Percentiles rank a stretch among this genome's conserved stretches.
Evolutionary conservation across 768 basidiomycete species (phyloP).

Genomic region (Coprinopsis strossmayeri): DNA sequence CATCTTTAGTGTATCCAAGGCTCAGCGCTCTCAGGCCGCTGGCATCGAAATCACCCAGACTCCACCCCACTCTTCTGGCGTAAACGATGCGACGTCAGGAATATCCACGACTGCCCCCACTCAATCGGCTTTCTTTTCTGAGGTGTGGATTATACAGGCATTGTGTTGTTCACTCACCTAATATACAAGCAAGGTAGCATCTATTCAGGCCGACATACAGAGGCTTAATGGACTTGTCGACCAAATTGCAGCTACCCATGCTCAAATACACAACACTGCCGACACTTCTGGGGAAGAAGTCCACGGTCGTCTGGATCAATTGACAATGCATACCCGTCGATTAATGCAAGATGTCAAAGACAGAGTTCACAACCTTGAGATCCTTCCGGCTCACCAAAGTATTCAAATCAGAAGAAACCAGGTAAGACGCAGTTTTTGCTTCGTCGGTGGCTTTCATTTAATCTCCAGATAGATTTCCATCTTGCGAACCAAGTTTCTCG

Average conservation of each 20-base stretch:
- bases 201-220: slow-evolving; percentile 35
- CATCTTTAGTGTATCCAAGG: not conserved
- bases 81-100: too few species aligned
- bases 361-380: slow-evolving; percentile 51
- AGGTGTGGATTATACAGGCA: slow-evolving; percentile 19
- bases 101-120: not conserved
- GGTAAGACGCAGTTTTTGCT: slow-evolving; percentile 16
- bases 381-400: slow-evolving; percentile 23
- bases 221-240: slow-evolving; percentile 31
- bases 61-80: too few species aligned
- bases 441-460: not conserved
- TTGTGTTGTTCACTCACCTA: not conserved
- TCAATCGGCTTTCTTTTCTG: slow-evolving; percentile 24
- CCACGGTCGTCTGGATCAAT: slow-evolving; percentile 41
- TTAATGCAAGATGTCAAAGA: slow-evolving; percentile 52
- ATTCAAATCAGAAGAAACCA: slow-evolving; percentile 32
- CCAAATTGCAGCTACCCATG: slow-evolving; percentile 30
- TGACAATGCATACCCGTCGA: slow-evolving; percentile 53
- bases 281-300: slow-evolving; percentile 23
- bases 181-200: slow-evolving; percentile 25
- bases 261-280: slow-evolving; percentile 30
- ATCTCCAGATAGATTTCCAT: slow-evolving; percentile 38
- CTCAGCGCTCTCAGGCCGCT: not conserved
- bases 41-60: too few species aligned
- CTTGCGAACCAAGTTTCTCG: slow-evolving; percentile 64